Evolutionary conservation across 108 stramenopile species (phyloP), one percentile per base, ranked within the genome.

Genomic region (Pseudonitzschia multiseries): DNA sequence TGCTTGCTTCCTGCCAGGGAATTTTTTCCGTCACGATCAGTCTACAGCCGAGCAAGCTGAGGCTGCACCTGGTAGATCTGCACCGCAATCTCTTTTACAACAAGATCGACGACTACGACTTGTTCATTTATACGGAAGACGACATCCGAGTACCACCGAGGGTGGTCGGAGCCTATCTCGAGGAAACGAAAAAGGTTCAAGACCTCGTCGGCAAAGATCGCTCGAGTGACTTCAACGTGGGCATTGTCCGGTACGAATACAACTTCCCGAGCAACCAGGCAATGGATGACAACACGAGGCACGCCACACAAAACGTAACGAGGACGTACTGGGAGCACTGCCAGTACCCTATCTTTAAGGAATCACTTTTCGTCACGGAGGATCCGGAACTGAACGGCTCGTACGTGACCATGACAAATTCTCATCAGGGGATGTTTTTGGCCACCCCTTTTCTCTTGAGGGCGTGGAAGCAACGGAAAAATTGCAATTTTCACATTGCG

Each of bases 341-440:
- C 12, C 24, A 27, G 64, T 48, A 76, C 20, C 81, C 90, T 0
- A 50, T 85, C 4, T 72, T 88, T 28, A 80, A 84, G 5, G 84
- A 90, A 50, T 74, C 89, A 0, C 83, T 88, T 14, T 76, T 80
- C 0, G 61, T 61, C 20, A 76, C 89, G 0, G 76, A 81, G 28
- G 57, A 79, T 31, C 44, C 74, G 8, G 68, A 75, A 43, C 68
- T 93, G 24, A 66, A 79, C 12, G 74, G 80, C 13, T 69, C 79
- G 21, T 90, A 92, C 48, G 80, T 94, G 13, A 82, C 82, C 65
- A 94, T 92, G 90, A 76, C 71, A 22, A 84, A 88, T 66, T 86
- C 89, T 70, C 93, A 94, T 78, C 93, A 94, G 73, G 93, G 93
- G n/a, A 90, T 94, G 91, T 94, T 83, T 57, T 56, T 94, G 53